Evolutionary conservation across 805 yeast genomes (phyloP), one percentile per base, ranked within the genome.

Genomic region (Nakazawaea ambrosiae): DNA sequence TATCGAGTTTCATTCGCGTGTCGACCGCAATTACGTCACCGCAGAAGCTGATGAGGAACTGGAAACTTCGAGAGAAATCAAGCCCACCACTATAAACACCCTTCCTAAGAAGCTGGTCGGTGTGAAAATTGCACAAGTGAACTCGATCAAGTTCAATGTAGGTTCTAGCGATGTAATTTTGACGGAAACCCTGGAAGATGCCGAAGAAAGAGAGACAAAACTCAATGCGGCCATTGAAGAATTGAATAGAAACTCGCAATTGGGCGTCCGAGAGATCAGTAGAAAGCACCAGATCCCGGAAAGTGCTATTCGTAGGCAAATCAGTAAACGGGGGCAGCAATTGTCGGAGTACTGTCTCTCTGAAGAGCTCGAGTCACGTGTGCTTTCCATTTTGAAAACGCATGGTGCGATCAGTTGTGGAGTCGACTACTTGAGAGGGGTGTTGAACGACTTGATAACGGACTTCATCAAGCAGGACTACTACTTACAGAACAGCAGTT

Each of bases 381-480:
- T 37, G 8, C 12, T 37, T n/a, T 18, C 19, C n/a, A 37, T 37
- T 10, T 27, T 37, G 16, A 17, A 33, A n/a, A 37, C 18, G 14
- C 30, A 30, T n/a, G 29, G 19, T 17, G 6, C 12, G 10, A 11
- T 26, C 28, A 28, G 31, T 16, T 7, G 14, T 18, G 22, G 19
- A n/a, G 27, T 23, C 6, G 34, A 31, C n/a, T 31, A 31, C 18
- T 31, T 23, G 17, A 19, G 16, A 15, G 25, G 17, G 8, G 12
- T 36, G 34, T 22, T 36, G 9, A 19, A 20, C 33, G 24, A 36
- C 8, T 26, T 36, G 17, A 31, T 36, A n/a, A 23, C 16, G 11
- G 40, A 27, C n/a, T 36, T 31, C 20, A 27, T 36, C 27, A 37
- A 32, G 26, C 33, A 27, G 20, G 36, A 37, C 27, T 33, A 20